A percentile compares a stretch with the other conserved stretches of the same genome.
These are phyloP conservation scores for Pseudocercospora musae DNA, from an alignment of 2,329 filamentous ascomycete species.

Conservation along the genomic window DNA sequence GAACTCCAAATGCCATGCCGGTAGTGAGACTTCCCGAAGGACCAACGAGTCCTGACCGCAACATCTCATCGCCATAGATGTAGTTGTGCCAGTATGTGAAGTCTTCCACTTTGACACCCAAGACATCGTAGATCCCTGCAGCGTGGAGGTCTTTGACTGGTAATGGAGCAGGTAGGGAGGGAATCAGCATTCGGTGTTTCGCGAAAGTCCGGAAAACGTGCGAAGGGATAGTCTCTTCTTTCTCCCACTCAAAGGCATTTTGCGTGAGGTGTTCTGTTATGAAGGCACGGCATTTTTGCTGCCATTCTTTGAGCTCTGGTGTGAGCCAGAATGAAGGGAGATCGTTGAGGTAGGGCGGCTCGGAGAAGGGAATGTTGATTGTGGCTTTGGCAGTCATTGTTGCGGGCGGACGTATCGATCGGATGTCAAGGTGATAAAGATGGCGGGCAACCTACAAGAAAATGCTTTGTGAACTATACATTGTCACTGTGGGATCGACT, in stretches of 20 bases:
- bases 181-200: slow-evolving; percentile 66
- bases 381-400: slow-evolving; percentile 8
- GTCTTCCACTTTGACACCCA: slow-evolving; percentile 67
- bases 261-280: slow-evolving; percentile 60
- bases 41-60: slow-evolving; percentile 61
- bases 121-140: slow-evolving; percentile 63
- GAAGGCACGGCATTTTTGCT: slow-evolving; percentile 65
- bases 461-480: neutral
- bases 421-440: neutral
- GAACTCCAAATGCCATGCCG: slow-evolving; percentile 69
- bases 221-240: slow-evolving; percentile 59
- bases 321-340: slow-evolving; percentile 71
- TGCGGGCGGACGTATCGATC: neutral
- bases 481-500: neutral
- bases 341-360: slow-evolving; percentile 68
- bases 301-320: slow-evolving; percentile 62
- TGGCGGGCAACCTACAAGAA: neutral
- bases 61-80: slow-evolving; percentile 71
- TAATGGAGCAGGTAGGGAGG: slow-evolving; percentile 65
- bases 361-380: slow-evolving; percentile 62
- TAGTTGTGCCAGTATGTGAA: slow-evolving; percentile 69
- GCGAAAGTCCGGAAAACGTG: slow-evolving; percentile 64
- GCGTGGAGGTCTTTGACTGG: slow-evolving; percentile 65
- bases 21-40: slow-evolving; percentile 64
- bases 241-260: slow-evolving; percentile 68